phyloP scores from a whole-genome alignment of 129 eudicot genomes.

The Logfia minima region DNA sequence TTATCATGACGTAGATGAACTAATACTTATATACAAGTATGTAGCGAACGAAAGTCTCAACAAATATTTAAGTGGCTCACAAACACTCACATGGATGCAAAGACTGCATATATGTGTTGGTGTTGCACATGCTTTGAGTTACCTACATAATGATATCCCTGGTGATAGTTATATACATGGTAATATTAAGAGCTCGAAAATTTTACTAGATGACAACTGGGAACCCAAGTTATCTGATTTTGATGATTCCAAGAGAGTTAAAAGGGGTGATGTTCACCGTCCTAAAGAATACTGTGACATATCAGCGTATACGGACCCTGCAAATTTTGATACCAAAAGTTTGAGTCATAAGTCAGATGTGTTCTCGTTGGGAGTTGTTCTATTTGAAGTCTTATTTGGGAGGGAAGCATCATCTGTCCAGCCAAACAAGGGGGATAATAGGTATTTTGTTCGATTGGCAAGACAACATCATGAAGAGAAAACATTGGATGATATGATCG shows the following conservation, averaged over 20 bases:
- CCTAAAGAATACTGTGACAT: not conserved
- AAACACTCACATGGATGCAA: not conserved
- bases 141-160: not conserved
- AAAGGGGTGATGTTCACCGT: not conserved
- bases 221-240: not conserved
- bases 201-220: not conserved
- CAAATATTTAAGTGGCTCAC: not conserved
- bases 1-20: fast-evolving
- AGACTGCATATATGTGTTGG: not conserved
- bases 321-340: not conserved
- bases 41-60: not conserved
- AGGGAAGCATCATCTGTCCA: not conserved
- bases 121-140: not conserved
- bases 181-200: not conserved
- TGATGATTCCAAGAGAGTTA: not conserved
- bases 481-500: not conserved
- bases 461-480: not conserved
- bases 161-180: not conserved
- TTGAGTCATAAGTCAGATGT: not conserved
- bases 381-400: not conserved
- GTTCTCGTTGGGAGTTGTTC: not conserved
- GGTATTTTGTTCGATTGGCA: not conserved
- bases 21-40: not conserved
- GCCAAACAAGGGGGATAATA: not conserved
- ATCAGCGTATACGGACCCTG: not conserved